Evolutionary conservation across 225 moss, liverwort and hornwort species (phyloP).

Genomic region (Takakia lepidozioides): DNA sequence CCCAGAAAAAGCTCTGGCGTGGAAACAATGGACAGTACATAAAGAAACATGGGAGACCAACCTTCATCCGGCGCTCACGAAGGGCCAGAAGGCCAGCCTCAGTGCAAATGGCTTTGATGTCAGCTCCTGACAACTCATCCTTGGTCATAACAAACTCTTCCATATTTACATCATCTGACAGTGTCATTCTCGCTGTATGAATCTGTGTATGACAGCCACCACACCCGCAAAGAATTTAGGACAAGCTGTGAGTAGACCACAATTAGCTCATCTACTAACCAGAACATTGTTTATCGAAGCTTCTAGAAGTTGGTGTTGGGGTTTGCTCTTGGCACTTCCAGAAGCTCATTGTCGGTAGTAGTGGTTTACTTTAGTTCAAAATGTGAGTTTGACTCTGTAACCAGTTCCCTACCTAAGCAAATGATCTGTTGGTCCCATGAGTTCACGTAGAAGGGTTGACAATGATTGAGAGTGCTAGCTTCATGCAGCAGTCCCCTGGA

Average conservation of each 20-base stretch:
- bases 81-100: conserved; percentile 92
- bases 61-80: conserved; percentile 99
- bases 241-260: no score
- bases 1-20: no score
- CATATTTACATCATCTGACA: conserved; percentile 89
- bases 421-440: no score
- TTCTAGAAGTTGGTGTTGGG: no score
- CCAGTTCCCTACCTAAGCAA: no score
- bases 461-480: no score
- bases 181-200: conserved; percentile 95
- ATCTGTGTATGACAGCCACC: conserved; percentile 39
- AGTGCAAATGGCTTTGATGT: conserved; percentile 96
- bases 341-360: not conserved
- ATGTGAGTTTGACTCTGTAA: conserved; percentile 4
- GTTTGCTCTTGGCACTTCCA: no score
- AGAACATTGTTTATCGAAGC: conserved; percentile 1
- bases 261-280: not conserved
- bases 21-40: no score
- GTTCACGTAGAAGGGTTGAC: no score
- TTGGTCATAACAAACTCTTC: conserved; percentile 99
- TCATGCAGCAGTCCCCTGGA: no score
- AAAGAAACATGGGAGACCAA: conserved; percentile 7
- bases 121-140: conserved; percentile 96
- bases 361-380: conserved; percentile 24
- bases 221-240: no score